Conservation (phyloP, 805 yeast genomes). For the Monosporozyma aerobia region DNA sequence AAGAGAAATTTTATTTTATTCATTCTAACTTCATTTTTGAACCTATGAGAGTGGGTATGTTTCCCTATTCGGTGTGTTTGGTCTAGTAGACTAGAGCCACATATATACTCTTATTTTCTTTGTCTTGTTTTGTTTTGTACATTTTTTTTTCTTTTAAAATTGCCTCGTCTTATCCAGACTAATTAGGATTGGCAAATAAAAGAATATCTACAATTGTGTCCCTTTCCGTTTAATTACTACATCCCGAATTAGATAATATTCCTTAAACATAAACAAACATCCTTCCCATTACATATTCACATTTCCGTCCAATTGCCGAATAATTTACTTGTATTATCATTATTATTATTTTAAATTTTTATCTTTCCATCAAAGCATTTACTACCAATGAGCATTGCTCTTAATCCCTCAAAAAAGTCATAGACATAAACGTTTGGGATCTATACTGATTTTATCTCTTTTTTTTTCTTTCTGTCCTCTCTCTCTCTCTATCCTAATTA, state of each 20-base stretch:
- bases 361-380: background rate
- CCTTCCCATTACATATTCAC: no score
- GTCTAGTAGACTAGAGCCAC: background rate
- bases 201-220: background rate
- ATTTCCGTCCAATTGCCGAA: no score
- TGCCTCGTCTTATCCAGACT: background rate
- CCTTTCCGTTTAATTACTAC: background rate
- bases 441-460: no score
- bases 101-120: background rate
- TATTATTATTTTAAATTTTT: no score
- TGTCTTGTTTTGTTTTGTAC: background rate
- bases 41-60: background rate
- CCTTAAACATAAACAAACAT: no score
- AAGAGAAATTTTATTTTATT: background rate
- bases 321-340: no score
- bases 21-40: background rate
- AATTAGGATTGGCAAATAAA: background rate
- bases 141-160: background rate
- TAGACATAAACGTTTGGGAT: no score
- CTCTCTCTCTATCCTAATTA: no score
- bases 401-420: slow-evolving; percentile 1
- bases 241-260: background rate
- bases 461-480: no score
- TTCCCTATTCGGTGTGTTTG: background rate
- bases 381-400: background rate